Base-by-base conservation (phyloP, 345 rosid species). In the Noccaea caerulescens region DNA sequence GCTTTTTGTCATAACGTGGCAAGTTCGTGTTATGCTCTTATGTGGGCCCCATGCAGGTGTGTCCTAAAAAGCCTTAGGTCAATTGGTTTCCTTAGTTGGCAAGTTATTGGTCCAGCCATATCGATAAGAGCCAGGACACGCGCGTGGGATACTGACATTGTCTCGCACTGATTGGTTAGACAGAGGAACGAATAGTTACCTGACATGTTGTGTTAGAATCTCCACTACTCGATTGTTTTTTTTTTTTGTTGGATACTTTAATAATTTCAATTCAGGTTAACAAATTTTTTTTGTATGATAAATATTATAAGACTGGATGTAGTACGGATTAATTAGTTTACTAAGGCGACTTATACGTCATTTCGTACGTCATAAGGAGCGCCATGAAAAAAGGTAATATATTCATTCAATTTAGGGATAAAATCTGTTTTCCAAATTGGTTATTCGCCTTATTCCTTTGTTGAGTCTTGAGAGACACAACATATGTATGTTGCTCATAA, bases 311-410 rank as follows among this genome's bases (percentile, higher is more conserved):
- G 13, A 37, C 30, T 3, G 44, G 32, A 58, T 56, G 4, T 23
- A 16, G 75, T 71, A 71, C 68, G 43, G 43, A 60, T 60, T 13
- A 34, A 59, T 14, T 71, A 51, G 53, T 71, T 39, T 71, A 50
- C 1, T 33, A 25, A 25, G 14, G 33, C 64, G 25, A 42, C 36
- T 30, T 56, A 25, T 55, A 63, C 76, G 37, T 72, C 76, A 64
- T 55, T 64, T 64, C 34, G 55, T 72, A 72, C 56, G 76, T 55
- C 65, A 72, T 7, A 36, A 0, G 37, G 44, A n/a, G 58, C 44
- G 44, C 63, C 63, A 55, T 16, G 13, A 0, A 10, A 23, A 41
- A 60, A 30, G 52, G 43, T 36, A 58, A 36, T 1, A 57, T 7
- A n/a, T n/a, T n/a, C n/a, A n/a, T n/a, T 30, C 6, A 4, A 11